Percentiles rank a stretch among this genome's conserved stretches.
These are phyloP conservation scores for Harringtonia lauricola DNA, from an alignment of 2,329 filamentous ascomycete genomes.

Conservation along the genomic window DNA sequence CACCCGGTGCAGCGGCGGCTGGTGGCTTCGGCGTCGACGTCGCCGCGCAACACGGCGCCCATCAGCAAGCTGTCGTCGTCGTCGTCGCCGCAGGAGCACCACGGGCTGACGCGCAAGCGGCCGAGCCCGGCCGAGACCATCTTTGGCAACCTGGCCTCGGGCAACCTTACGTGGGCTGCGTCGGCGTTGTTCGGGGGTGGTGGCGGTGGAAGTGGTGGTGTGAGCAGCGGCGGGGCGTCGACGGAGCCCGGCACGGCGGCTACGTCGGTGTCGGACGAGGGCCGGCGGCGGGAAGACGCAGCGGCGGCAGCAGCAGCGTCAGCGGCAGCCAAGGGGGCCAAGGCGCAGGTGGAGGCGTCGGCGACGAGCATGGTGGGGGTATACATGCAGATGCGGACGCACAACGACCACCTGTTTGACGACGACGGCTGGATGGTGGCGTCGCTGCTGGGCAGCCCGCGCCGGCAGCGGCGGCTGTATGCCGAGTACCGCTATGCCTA, in stretches of 20 bases:
- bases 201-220: not conserved
- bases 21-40: slow-evolving; percentile 5
- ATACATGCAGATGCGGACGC: slow-evolving; percentile 40
- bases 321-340: slow-evolving; percentile 1
- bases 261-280: slow-evolving; percentile 44
- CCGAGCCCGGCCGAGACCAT: slow-evolving; percentile 53
- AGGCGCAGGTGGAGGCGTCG: not conserved
- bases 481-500: slow-evolving; percentile 54
- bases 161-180: slow-evolving; percentile 39
- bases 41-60: not conserved
- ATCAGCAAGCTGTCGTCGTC: slow-evolving; percentile 15
- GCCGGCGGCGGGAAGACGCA: slow-evolving; percentile 32
- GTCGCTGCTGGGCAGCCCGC: slow-evolving; percentile 43
- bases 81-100: slow-evolving; percentile 25
- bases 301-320: not conserved
- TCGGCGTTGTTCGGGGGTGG: slow-evolving; percentile 26
- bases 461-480: slow-evolving; percentile 30
- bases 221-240: slow-evolving; percentile 16
- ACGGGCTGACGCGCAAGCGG: slow-evolving; percentile 29
- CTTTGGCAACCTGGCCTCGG: slow-evolving; percentile 40
- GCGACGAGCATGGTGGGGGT: slow-evolving; percentile 33
- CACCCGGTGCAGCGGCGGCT: slow-evolving; percentile 12
- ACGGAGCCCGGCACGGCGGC: slow-evolving; percentile 34
- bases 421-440: slow-evolving; percentile 55
- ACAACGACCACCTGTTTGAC: slow-evolving; percentile 55